Evolutionary conservation across 2,329 filamentous ascomycete genomes (phyloP), one percentile per base, ranked within the genome.

Genomic region (Nothopassalora personata): DNA sequence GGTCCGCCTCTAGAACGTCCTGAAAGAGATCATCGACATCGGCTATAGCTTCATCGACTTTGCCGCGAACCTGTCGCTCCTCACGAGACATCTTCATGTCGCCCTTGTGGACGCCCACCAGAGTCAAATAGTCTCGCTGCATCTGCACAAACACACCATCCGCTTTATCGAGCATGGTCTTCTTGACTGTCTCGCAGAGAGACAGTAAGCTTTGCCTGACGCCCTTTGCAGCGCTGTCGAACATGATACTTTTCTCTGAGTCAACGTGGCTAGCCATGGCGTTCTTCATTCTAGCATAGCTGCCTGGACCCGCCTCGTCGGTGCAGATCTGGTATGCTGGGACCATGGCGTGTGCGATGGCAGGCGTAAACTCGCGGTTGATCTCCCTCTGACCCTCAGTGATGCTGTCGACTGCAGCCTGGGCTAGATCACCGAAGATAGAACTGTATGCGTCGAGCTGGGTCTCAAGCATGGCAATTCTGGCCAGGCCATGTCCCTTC

Each of bases 321-420:
- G 69, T 61, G 65, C 81, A 84, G 0, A 50, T 53, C 0, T 72
- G 57, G 66, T 86, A 86, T 0, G 74, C 77, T 1, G 69, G 59
- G 1, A 63, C 60, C 79, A 86, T 83, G 33, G 69, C 70, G 1
- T 63, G 47, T 4, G 72, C 67, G 55, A 86, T 77, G 2, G 74
- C 73, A 0, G 81, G 82, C 0, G 74, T 76, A 57, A 86, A 84
- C 34, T 80, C 73, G 4, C 83, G 79, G 64, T 79, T 85, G 15
- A 79, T 78, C 3, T 82, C 78, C 30, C 79, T 76, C 64, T 85
- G 82, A 4, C 72, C 60, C 5, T 74, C 71, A 0, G 72, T 80
- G 62, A 84, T 76, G 1, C 63, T 62, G 1, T 65, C 64, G 0
- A 71, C 61, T 45, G 80, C 69, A 4, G 61, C 60, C 0, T 55